These are phyloP conservation scores for Fusarium heterosporum DNA, from an alignment of 2,329 filamentous ascomycete species.

Conservation along the genomic window DNA sequence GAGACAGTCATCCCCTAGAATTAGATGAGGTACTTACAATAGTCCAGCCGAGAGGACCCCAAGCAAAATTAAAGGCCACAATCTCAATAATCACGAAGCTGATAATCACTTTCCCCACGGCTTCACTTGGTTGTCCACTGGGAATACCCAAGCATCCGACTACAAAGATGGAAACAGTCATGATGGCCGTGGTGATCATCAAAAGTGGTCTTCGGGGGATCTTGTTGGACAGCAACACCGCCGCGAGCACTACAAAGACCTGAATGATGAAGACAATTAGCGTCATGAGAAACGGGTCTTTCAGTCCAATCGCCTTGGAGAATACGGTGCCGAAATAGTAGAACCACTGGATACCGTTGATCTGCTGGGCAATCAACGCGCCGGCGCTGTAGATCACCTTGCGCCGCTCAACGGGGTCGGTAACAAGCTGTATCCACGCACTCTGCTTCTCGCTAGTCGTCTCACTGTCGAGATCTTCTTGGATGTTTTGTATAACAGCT, in stretches of 20 bases:
- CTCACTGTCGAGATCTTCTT: constrained; percentile 57
- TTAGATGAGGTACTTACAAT: constrained; percentile 43
- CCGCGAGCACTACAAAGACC: constrained; percentile 54
- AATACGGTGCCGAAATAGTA: constrained; percentile 59
- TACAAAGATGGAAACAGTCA: constrained; percentile 55
- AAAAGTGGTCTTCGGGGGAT: constrained; percentile 55
- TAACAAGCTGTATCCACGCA: constrained; percentile 55
- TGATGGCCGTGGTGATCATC: constrained; percentile 54
- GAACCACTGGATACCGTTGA: constrained; percentile 62
- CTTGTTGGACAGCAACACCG: constrained; percentile 56
- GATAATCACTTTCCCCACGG: constrained; percentile 55
- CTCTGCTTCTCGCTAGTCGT: constrained; percentile 47
- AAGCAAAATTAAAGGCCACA: constrained; percentile 59
- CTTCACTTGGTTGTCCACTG: constrained; percentile 41
- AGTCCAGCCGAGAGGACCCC: constrained; percentile 55
- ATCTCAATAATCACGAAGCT: constrained; percentile 58
- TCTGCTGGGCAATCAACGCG: constrained; percentile 60
- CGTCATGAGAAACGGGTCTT: constrained; percentile 56
- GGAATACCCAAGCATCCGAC: constrained; percentile 57
- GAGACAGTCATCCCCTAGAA: background rate
- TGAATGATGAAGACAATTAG: constrained; percentile 58
- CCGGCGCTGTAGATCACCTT: constrained; percentile 60
- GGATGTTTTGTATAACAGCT: constrained; percentile 55
- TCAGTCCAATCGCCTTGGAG: constrained; percentile 55
- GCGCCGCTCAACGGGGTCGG: constrained; percentile 58